Evolutionary conservation across 371 early-diverging fungal species (phyloP).

Genomic region (Neoconidiobolus thromboides): DNA sequence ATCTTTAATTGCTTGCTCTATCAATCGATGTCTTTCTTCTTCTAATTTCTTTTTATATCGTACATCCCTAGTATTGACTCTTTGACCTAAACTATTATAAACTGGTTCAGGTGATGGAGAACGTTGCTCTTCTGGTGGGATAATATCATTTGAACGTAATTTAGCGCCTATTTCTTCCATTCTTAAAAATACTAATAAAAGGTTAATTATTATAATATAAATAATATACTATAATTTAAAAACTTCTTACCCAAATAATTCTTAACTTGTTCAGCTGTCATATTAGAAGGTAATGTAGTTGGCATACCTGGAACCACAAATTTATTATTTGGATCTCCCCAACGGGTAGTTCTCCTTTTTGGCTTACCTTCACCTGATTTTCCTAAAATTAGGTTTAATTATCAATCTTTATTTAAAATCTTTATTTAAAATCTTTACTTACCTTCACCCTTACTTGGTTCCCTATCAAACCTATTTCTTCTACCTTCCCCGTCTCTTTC

Average conservation of each 20-base stretch:
- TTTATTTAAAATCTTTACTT: no score
- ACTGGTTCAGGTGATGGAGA: conserved; percentile 87
- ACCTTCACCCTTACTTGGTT: background rate
- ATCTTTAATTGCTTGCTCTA: conserved; percentile 54
- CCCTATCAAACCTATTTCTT: background rate
- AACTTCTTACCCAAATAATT: conserved; percentile 45
- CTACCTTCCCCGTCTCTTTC: background rate
- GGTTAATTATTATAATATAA: background rate
- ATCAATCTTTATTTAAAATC: no score
- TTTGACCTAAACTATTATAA: conserved; percentile 80
- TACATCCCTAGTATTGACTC: conserved; percentile 84
- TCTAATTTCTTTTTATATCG: conserved; percentile 81
- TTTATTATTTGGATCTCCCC: conserved; percentile 60
- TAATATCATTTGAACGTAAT: conserved; percentile 56
- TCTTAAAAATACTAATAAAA: conserved; percentile 45
- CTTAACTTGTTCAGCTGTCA: conserved; percentile 62
- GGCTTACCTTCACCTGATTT: conserved; percentile 19
- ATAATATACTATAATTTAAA: no score
- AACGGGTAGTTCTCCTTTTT: conserved; percentile 48
- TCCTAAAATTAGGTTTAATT: conserved; percentile 8
- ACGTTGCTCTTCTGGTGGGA: conserved; percentile 60
- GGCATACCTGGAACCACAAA: conserved; percentile 60
- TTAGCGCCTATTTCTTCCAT: conserved; percentile 77
- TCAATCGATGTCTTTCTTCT: conserved; percentile 77
- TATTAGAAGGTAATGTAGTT: conserved; percentile 53